phyloP scores from a whole-genome alignment of 2,329 filamentous ascomycete genomes.

The Diplodia sapinea region DNA sequence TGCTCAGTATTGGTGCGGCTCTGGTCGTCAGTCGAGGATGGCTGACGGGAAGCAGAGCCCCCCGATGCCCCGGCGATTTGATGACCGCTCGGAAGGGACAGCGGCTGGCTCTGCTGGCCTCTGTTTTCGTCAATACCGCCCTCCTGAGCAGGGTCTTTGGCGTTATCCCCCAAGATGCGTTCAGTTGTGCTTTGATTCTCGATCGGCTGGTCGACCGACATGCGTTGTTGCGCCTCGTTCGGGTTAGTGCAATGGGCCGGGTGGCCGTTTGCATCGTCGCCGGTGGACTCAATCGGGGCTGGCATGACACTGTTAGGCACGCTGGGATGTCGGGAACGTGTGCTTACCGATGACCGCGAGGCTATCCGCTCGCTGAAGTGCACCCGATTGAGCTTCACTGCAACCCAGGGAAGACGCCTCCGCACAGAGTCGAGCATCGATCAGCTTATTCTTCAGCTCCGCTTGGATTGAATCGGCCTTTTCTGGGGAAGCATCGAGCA shows the following conservation, averaged over 20 bases:
- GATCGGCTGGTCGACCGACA: not conserved
- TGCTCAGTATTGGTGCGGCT: not conserved
- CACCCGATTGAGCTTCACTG: not conserved
- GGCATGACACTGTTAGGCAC: not conserved
- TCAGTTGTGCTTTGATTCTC: not conserved
- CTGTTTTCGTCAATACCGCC: not conserved
- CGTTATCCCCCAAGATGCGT: not conserved
- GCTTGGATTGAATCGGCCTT: not conserved
- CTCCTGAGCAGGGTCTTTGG: not conserved
- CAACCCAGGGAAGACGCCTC: not conserved
- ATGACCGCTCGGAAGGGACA: not conserved
- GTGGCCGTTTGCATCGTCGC: not conserved
- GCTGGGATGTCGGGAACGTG: not conserved
- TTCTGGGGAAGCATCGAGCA: not conserved
- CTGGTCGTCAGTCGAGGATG: not conserved
- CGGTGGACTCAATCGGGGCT: not conserved
- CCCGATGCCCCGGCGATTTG: not conserved
- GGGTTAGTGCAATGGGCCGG: not conserved
- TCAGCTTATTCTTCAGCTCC: not conserved
- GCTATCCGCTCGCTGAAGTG: not conserved
- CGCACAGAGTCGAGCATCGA: not conserved
- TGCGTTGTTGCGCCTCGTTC: not conserved
- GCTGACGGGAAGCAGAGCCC: not conserved
- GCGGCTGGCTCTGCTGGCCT: not conserved
- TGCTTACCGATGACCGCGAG: not conserved